A percentile compares a stretch with the other conserved stretches of the same genome.
Conservation (phyloP, 176 grass and related monocot species). For the Paspalum notatum region DNA sequence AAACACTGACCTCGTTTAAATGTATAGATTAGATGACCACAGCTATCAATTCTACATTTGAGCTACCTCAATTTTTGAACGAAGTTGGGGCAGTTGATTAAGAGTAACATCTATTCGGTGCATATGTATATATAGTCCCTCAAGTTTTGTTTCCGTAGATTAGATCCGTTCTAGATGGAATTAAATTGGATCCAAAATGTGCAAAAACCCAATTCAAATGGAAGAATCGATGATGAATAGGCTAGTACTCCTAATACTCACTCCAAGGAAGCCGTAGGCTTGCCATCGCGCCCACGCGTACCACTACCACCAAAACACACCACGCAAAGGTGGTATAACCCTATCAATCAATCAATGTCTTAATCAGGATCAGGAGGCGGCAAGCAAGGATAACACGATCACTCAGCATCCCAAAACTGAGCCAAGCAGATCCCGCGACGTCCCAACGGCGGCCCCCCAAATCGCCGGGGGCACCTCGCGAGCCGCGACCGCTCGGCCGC, state of each 20-base stretch:
- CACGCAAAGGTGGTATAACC: not conserved
- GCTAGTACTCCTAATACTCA: not conserved
- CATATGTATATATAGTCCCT: too few relatives aligned
- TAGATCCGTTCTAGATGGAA: too few relatives aligned
- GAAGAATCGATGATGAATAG: not conserved
- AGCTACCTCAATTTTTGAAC: too few relatives aligned
- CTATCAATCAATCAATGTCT: not conserved
- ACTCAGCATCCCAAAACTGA: not conserved
- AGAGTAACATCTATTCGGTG: too few relatives aligned
- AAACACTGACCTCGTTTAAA: too few relatives aligned
- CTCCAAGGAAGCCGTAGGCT: not conserved
- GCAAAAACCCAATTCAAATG: too few relatives aligned
- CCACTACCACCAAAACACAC: not conserved
- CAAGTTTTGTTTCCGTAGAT: too few relatives aligned
- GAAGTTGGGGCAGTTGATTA: too few relatives aligned
- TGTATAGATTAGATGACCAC: too few relatives aligned
- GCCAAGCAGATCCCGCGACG: not conserved
- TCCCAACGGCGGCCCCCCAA: not conserved
- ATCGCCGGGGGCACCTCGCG: slow-evolving; percentile 13
- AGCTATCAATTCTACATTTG: too few relatives aligned
- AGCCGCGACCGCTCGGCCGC: not conserved
- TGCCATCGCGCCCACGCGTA: not conserved
- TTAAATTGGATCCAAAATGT: too few relatives aligned
- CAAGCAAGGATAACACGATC: not conserved
- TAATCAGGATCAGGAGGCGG: not conserved